These are phyloP conservation scores for Trichoderma sp. DNA, from an alignment of 2,329 filamentous ascomycete species.

Conservation along the genomic window DNA sequence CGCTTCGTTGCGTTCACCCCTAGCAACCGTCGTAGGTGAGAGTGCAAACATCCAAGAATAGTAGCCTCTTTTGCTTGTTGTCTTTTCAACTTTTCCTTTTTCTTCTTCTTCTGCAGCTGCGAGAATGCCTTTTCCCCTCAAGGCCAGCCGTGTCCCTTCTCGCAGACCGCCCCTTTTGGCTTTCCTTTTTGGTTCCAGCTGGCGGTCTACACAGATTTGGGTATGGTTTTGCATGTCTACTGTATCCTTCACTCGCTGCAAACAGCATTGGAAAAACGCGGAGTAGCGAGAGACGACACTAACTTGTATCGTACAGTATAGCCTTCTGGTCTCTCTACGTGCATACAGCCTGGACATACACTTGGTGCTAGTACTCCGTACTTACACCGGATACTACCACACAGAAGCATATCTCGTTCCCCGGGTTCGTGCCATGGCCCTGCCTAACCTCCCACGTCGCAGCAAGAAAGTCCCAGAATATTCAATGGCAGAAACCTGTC, in stretches of 20 bases:
- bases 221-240: not conserved
- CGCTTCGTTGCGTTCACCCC: not conserved
- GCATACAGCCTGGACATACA: not conserved
- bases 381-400: not conserved
- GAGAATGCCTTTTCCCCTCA: not conserved
- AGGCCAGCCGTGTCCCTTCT: not conserved
- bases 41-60: constrained; percentile 1
- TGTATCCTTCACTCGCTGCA: not conserved
- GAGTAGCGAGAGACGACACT: not conserved
- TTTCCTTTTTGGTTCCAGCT: not conserved
- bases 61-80: not conserved
- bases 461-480: not conserved
- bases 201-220: not conserved
- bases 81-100: not conserved
- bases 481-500: not conserved
- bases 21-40: constrained; percentile 7
- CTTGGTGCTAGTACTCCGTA: not conserved
- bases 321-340: not conserved
- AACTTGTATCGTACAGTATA: not conserved
- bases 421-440: not conserved
- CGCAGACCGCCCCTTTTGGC: constrained; percentile 19
- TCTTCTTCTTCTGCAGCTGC: not conserved
- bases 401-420: not conserved
- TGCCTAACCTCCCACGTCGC: not conserved
- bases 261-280: not conserved